These are phyloP conservation scores for Massarina eburnea DNA, from an alignment of 2,329 filamentous ascomycete genomes.

Conservation along the genomic window DNA sequence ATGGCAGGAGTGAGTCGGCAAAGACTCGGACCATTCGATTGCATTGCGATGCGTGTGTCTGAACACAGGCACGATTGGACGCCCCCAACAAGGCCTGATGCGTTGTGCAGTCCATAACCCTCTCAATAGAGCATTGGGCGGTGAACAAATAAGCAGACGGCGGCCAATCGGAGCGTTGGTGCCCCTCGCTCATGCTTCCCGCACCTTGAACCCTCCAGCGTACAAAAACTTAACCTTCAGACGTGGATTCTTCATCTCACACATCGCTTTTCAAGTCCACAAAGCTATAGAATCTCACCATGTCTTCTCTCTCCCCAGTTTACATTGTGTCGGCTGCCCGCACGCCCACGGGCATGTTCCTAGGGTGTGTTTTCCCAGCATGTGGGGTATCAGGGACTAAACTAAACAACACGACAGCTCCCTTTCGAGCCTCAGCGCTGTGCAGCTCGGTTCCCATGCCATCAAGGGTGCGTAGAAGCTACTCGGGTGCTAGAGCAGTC, in stretches of 20 bases:
- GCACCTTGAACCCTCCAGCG: slow-evolving; percentile 9
- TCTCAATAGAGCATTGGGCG: not conserved
- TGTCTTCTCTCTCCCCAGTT: slow-evolving; percentile 81
- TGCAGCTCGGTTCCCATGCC: slow-evolving; percentile 83
- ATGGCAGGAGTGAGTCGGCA: no score
- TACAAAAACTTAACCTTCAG: slow-evolving; percentile 15
- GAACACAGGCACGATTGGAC: no score
- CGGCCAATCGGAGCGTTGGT: slow-evolving; percentile 22
- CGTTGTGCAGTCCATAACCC: not conserved
- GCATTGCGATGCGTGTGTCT: not conserved
- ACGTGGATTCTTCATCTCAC: slow-evolving; percentile 1
- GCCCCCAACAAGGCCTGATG: no score
- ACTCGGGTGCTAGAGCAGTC: slow-evolving; percentile 8
- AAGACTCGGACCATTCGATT: no score
- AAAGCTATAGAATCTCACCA: slow-evolving; percentile 47
- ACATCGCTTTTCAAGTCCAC: slow-evolving; percentile 7
- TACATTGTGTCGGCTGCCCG: slow-evolving; percentile 93
- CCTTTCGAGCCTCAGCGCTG: slow-evolving; percentile 81
- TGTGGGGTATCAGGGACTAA: slow-evolving; percentile 23
- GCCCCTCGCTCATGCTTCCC: slow-evolving; percentile 13
- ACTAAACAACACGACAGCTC: slow-evolving; percentile 60
- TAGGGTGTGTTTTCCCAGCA: slow-evolving; percentile 65
- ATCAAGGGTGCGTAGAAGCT: slow-evolving; percentile 72
- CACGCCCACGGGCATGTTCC: slow-evolving; percentile 91
- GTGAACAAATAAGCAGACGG: slow-evolving; percentile 12